Evolutionary conservation across 192 early-diverging fungal species (phyloP).

Genomic region (Endogone sp.): DNA sequence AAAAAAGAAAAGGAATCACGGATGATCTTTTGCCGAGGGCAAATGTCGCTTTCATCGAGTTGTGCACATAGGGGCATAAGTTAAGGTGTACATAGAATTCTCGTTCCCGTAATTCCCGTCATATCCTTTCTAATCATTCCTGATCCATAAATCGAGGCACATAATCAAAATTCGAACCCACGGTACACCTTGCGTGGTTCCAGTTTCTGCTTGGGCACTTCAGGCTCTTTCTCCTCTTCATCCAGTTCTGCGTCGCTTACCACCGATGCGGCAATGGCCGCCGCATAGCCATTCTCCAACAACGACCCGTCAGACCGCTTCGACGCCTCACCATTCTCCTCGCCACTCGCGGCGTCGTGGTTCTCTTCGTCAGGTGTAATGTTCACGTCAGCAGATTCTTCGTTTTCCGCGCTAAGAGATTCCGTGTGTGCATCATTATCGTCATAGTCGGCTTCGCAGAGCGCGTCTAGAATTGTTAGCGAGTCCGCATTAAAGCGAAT

Average conservation of each 20-base stretch:
- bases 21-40: neutral
- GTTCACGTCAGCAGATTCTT: neutral
- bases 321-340: neutral
- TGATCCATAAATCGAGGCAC: neutral
- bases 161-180: neutral
- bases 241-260: neutral
- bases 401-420: neutral
- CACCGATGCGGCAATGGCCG: neutral
- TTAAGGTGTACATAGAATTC: neutral
- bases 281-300: neutral
- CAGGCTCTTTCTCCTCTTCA: slow-evolving; percentile 4
- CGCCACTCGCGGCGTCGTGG: neutral
- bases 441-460: slow-evolving; percentile 4
- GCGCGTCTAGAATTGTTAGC: slow-evolving; percentile 37
- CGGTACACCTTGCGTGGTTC: neutral
- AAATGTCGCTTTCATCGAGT: neutral
- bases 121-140: neutral
- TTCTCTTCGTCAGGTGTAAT: neutral
- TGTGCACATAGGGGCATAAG: neutral
- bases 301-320: neutral
- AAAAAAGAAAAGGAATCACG: neutral
- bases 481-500: slow-evolving; percentile 46
- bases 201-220: slow-evolving; percentile 9
- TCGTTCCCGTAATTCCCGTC: neutral
- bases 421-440: neutral